phyloP scores from a whole-genome alignment of 306 rosid genomes.

The Ceratonia siliqua region DNA sequence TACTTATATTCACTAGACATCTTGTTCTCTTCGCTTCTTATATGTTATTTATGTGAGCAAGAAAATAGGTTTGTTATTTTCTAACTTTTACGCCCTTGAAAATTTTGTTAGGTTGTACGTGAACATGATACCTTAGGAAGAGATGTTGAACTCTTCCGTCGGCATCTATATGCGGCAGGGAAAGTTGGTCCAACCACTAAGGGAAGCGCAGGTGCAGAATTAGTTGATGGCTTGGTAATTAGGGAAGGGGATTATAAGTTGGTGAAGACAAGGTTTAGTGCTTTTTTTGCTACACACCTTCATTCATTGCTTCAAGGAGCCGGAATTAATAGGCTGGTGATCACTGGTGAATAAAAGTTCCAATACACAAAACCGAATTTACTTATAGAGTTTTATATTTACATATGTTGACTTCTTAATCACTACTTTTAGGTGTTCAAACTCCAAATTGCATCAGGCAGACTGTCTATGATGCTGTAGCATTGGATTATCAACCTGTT shows the following conservation, averaged over 20 bases:
- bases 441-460: constrained; percentile 96
- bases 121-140: constrained; percentile 87
- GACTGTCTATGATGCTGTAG: constrained; percentile 87
- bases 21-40: background rate
- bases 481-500: constrained; percentile 72
- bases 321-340: constrained; percentile 62
- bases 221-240: constrained; percentile 74
- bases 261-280: constrained; percentile 89
- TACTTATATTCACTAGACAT: background rate
- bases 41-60: background rate
- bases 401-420: constrained; percentile 12
- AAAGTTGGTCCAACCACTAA: constrained; percentile 57
- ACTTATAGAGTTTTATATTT: constrained; percentile 11
- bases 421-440: constrained; percentile 69
- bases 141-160: constrained; percentile 85
- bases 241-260: constrained; percentile 82
- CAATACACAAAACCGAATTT: background rate
- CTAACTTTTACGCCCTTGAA: constrained; percentile 4
- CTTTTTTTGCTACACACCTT: constrained; percentile 82
- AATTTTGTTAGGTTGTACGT: constrained; percentile 65
- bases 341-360: constrained; percentile 59
- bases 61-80: background rate
- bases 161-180: constrained; percentile 57
- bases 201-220: constrained; percentile 74
- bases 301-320: constrained; percentile 69